These are phyloP conservation scores for Gentiana macrophylla DNA, from an alignment of 257 asterid species.

Conservation along the genomic window DNA sequence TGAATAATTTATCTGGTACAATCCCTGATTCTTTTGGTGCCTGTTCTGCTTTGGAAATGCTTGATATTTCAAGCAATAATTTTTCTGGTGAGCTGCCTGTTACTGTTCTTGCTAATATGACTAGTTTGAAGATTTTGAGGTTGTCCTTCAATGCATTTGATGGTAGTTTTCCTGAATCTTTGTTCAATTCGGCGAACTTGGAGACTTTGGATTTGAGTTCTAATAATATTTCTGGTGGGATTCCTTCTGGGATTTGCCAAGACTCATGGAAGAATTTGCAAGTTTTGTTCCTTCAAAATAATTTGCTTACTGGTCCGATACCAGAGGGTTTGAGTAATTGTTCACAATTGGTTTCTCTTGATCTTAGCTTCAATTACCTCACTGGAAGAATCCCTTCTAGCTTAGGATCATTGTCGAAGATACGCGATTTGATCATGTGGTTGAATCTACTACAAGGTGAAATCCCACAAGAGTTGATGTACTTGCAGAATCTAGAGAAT, in stretches of 20 bases:
- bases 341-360: constrained; percentile 67
- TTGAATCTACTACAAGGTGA: constrained; percentile 70
- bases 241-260: constrained; percentile 67
- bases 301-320: constrained; percentile 50
- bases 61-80: constrained; percentile 58
- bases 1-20: constrained; percentile 51
- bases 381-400: constrained; percentile 47
- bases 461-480: constrained; percentile 70
- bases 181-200: constrained; percentile 40
- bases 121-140: constrained; percentile 42
- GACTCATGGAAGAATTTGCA: constrained; percentile 41
- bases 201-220: constrained; percentile 83
- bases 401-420: constrained; percentile 49
- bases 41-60: constrained; percentile 48
- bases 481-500: constrained; percentile 53
- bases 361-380: constrained; percentile 75
- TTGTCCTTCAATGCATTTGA: constrained; percentile 58
- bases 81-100: constrained; percentile 78
- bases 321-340: constrained; percentile 71
- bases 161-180: constrained; percentile 66
- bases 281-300: constrained; percentile 75
- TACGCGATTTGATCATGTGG: constrained; percentile 68
- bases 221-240: constrained; percentile 52
- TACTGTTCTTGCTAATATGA: constrained; percentile 39
- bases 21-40: constrained; percentile 50